Percentiles rank a stretch among this genome's conserved stretches.
Conservation (phyloP, 805 yeast species). For the Saccharomycopsis malanga region DNA sequence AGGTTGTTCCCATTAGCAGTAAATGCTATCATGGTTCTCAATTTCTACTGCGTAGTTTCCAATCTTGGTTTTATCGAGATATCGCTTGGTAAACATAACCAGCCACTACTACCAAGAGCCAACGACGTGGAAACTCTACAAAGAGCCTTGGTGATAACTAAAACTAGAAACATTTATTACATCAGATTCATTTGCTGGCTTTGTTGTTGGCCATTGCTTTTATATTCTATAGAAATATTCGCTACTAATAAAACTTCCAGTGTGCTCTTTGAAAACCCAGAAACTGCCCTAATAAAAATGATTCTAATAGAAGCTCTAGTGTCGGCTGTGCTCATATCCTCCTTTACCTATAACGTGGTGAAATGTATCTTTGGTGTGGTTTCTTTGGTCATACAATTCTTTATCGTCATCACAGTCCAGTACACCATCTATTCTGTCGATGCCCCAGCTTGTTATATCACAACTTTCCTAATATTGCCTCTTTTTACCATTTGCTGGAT, state of each 20-base stretch:
- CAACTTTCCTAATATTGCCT: background rate
- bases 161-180: constrained; percentile 14
- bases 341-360: constrained; percentile 12
- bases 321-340: constrained; percentile 14
- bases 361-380: constrained; percentile 8
- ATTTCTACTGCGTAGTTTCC: constrained; percentile 10
- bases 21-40: no score
- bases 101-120: background rate
- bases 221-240: constrained; percentile 1
- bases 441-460: background rate
- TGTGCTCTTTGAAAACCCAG: constrained; percentile 3
- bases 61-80: constrained; percentile 19
- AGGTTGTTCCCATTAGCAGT: constrained; percentile 10
- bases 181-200: constrained; percentile 16
- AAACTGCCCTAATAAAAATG: background rate
- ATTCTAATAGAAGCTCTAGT: constrained; percentile 16
- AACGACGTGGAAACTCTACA: constrained; percentile 5
- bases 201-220: constrained; percentile 16
- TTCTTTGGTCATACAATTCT: constrained; percentile 12
- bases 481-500: constrained; percentile 12
- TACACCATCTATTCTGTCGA: background rate
- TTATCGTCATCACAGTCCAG: constrained; percentile 1
- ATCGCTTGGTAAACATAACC: constrained; percentile 8
- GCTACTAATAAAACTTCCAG: background rate
- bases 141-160: background rate